Percentiles rank a stretch among this genome's conserved stretches.
These are phyloP conservation scores for Lecanicillium sp. DNA, from an alignment of 2,329 filamentous ascomycete genomes.

Conservation along the genomic window DNA sequence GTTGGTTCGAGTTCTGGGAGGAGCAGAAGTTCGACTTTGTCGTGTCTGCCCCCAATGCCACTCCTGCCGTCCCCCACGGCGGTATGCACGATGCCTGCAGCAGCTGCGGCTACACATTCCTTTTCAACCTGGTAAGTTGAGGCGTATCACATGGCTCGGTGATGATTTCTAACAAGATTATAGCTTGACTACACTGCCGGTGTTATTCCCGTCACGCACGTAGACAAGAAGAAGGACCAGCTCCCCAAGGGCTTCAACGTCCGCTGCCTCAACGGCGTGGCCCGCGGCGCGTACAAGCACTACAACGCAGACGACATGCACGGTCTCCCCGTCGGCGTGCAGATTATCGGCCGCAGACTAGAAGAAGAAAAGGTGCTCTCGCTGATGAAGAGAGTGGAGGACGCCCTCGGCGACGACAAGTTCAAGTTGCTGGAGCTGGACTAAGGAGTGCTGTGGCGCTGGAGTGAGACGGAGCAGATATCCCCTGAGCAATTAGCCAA, in stretches of 20 bases:
- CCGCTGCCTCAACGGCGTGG: slow-evolving; percentile 68
- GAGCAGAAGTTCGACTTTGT: slow-evolving; percentile 67
- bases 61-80: slow-evolving; percentile 78
- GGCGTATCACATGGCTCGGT: not conserved
- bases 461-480: no score
- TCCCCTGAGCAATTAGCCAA: no score
- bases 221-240: slow-evolving; percentile 63
- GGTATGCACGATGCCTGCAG: slow-evolving; percentile 82
- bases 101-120: slow-evolving; percentile 86
- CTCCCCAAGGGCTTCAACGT: slow-evolving; percentile 56
- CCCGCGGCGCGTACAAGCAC: slow-evolving; percentile 75
- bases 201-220: slow-evolving; percentile 78
- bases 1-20: slow-evolving; percentile 85
- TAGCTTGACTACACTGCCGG: slow-evolving; percentile 81
- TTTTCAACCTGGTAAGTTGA: slow-evolving; percentile 73
- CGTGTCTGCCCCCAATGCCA: slow-evolving; percentile 80
- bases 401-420: slow-evolving; percentile 56
- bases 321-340: slow-evolving; percentile 79
- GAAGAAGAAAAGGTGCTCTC: slow-evolving; percentile 85
- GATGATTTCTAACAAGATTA: slow-evolving; percentile 9
- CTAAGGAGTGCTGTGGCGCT: slow-evolving; percentile 20
- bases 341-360: slow-evolving; percentile 71
- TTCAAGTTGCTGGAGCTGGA: slow-evolving; percentile 47
- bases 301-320: slow-evolving; percentile 82
- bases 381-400: slow-evolving; percentile 73